Conservation (phyloP, 129 eudicot genomes). For the Smallanthus sonchifolius region DNA sequence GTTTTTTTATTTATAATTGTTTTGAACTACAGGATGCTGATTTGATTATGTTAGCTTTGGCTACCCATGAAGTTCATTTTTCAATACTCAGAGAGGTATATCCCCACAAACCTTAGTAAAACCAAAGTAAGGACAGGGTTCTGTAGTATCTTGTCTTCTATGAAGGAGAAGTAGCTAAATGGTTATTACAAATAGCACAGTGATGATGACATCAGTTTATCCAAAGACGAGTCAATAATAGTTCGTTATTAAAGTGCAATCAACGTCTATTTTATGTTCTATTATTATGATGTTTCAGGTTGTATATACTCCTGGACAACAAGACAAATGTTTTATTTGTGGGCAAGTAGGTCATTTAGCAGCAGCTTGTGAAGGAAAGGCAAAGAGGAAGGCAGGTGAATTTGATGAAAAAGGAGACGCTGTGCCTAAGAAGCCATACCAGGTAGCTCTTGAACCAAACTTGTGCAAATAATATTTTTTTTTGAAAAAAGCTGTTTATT, state of each 20-base stretch:
- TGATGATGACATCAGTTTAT: background rate
- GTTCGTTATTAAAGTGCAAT: background rate
- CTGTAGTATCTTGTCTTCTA: background rate
- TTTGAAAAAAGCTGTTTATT: conserved; percentile 1
- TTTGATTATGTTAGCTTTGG: conserved; percentile 81
- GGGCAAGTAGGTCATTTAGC: conserved; percentile 98
- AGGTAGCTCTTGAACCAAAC: conserved; percentile 13
- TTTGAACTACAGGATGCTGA: conserved; percentile 70
- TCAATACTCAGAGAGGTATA: conserved; percentile 91
- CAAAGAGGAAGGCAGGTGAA: conserved; percentile 41
- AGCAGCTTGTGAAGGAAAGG: conserved; percentile 43
- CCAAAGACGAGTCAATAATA: background rate
- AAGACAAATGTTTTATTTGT: conserved; percentile 88
- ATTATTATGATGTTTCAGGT: conserved; percentile 45
- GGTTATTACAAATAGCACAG: background rate
- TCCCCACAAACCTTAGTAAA: conserved; percentile 8
- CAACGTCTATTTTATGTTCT: background rate
- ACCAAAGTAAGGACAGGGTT: background rate
- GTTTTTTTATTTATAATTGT: conserved; percentile 6
- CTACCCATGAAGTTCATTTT: conserved; percentile 90
- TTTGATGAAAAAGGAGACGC: conserved; percentile 37
- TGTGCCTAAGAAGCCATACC: conserved; percentile 41
- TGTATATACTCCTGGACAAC: conserved; percentile 87
- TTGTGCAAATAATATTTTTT: background rate
- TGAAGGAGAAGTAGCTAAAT: background rate